phyloP scores from a whole-genome alignment of 495 filamentous ascomycete genomes.

The Margaritispora aquatica region DNA sequence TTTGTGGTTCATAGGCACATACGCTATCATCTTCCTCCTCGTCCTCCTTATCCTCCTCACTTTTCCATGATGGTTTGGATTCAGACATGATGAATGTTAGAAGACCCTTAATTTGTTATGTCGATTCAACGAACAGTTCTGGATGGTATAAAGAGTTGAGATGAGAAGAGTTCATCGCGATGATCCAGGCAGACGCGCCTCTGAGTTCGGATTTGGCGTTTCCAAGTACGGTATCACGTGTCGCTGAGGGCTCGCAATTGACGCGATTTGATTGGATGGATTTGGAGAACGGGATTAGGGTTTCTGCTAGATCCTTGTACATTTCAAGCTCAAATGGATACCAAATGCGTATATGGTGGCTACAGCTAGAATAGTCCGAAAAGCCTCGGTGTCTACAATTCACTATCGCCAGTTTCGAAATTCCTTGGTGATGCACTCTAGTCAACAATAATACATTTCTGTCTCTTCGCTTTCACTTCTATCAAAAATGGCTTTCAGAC shows the following conservation, averaged over 20 bases:
- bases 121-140: too few species aligned
- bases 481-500: conserved; percentile 42
- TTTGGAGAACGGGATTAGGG: not conserved
- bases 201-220: not conserved
- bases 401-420: not conserved
- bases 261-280: not conserved
- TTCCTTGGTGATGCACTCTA: conserved; percentile 12
- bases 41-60: conserved; percentile 31
- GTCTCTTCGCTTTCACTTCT: not conserved
- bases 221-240: not conserved
- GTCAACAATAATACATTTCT: conserved; percentile 5
- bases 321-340: not conserved
- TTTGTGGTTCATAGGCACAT: conserved; percentile 31
- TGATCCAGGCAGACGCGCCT: conserved; percentile 12
- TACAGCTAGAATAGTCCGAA: too few species aligned
- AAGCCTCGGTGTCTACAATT: not conserved
- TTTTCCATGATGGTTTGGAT: conserved; percentile 8
- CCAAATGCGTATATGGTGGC: not conserved
- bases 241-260: conserved; percentile 1
- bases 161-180: not conserved
- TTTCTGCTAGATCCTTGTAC: conserved; percentile 3
- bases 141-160: too few species aligned
- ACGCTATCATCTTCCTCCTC: conserved; percentile 71
- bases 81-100: conserved; percentile 19
- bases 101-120: too few species aligned